These are phyloP conservation scores for Fusarium xyrophilum DNA, from an alignment of 2,329 filamentous ascomycete genomes.

Conservation along the genomic window DNA sequence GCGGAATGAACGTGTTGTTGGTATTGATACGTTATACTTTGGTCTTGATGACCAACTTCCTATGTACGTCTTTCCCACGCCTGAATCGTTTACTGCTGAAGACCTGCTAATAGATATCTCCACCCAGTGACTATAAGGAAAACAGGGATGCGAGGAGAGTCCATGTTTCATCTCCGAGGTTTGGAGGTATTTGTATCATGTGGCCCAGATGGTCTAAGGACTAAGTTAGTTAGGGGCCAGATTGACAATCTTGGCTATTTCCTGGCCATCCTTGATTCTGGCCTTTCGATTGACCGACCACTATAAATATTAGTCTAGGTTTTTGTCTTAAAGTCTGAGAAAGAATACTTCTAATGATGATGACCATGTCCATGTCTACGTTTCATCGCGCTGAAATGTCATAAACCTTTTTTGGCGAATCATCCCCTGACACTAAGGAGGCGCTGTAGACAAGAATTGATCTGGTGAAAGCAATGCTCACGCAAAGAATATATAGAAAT, in stretches of 20 bases:
- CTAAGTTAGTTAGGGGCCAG: neutral
- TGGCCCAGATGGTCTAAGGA: neutral
- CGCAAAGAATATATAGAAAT: too few species aligned
- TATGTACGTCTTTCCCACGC: neutral
- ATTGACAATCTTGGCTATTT: neutral
- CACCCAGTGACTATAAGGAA: neutral
- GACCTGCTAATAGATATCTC: neutral
- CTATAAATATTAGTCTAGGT: too few species aligned
- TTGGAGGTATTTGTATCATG: neutral
- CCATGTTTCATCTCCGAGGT: neutral
- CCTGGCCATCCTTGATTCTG: too few species aligned
- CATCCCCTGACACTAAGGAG: fast-evolving
- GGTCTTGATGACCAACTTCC: neutral
- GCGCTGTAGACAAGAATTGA: fast-evolving
- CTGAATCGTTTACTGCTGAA: neutral
- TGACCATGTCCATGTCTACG: neutral
- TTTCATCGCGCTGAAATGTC: neutral
- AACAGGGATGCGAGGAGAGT: neutral
- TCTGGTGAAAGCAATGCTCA: neutral
- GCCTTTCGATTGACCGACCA: neutral
- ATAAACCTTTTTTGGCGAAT: neutral
- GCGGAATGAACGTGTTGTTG: neutral
- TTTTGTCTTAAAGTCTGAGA: neutral
- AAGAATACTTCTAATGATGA: neutral
- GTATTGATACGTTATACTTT: neutral